Evolutionary conservation across 2,329 filamentous ascomycete species (phyloP), one percentile per base, ranked within the genome.

Genomic region (Thielaviopsis populi): DNA sequence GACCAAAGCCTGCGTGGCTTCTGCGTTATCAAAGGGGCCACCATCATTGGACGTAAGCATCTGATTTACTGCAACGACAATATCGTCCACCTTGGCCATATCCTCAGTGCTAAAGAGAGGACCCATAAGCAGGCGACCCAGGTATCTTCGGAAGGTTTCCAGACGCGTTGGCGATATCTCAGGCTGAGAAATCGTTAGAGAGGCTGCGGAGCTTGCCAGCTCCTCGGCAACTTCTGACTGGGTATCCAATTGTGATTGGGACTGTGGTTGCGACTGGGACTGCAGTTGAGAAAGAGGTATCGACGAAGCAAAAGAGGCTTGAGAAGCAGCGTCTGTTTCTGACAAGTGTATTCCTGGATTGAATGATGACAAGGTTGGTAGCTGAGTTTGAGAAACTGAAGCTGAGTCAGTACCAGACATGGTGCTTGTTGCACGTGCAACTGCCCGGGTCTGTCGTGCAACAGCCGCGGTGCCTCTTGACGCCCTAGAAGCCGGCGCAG

Each of bases 81-180:
- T 80, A 30, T 83, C 82, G 67, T 85, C 83, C 1, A 96, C 80
- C 66, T 86, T 81, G 15, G 91, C 90, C 19, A 86, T 84, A 70
- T 97, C 94, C 67, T 95, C 89, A 40, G 86, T 83, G 41, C 61
- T 63, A 72, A 99, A 99, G n/a, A 99, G 74, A 13, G 83, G 80
- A 0, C 87, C 87, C 69, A 87, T 86, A 70, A 96, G 86, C 63
- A 99, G 79, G 69, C 89, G 87, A 27, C 94, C 94, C 2, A 99
- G 79, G 1, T 88, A 83, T 11, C 83, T 83, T 63, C 89, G 85
- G 84, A 99, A 99, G 1, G 83, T 76, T 5, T 81, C 77, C 30
- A 96, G 75, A 48, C 94, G 83, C 48, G 80, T 78, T 0, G 81
- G 70, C 1, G 80, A 77, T 71, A 91, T 84, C 0, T 81, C 77